These are phyloP conservation scores for Talaromyces sp. DNA, from an alignment of 2,329 filamentous ascomycete genomes.

Conservation along the genomic window DNA sequence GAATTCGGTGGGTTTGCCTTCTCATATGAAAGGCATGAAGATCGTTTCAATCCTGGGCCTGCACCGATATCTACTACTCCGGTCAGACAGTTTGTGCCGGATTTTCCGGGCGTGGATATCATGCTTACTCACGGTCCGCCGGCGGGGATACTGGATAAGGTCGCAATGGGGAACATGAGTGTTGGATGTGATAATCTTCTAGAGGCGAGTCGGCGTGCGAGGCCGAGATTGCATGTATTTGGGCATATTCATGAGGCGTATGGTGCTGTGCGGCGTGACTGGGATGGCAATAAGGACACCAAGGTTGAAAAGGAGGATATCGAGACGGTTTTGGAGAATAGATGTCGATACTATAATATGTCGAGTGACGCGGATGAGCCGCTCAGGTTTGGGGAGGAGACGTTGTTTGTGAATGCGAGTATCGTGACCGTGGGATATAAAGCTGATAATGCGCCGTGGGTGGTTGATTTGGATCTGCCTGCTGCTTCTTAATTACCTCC, in stretches of 20 bases:
- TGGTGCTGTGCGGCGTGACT: slow-evolving; percentile 39
- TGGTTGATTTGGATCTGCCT: slow-evolving; percentile 52
- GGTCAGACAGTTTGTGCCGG: slow-evolving; percentile 30
- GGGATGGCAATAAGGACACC: slow-evolving; percentile 4
- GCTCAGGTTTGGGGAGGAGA: slow-evolving; percentile 47
- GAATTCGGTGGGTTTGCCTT: slow-evolving; percentile 56
- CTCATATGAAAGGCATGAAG: slow-evolving; percentile 46
- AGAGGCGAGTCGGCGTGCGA: slow-evolving; percentile 46
- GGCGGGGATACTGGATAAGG: slow-evolving; percentile 45
- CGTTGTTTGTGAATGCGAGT: slow-evolving; percentile 55
- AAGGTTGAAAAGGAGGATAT: slow-evolving; percentile 17
- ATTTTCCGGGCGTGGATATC: slow-evolving; percentile 48
- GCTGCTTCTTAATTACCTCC: no score
- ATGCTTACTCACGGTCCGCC: slow-evolving; percentile 60
- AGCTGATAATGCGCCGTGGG: slow-evolving; percentile 50
- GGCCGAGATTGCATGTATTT: slow-evolving; percentile 56
- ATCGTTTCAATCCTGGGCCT: slow-evolving; percentile 48
- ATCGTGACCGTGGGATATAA: slow-evolving; percentile 49
- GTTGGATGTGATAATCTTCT: slow-evolving; percentile 55
- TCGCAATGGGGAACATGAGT: slow-evolving; percentile 21
- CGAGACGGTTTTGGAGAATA: slow-evolving; percentile 28
- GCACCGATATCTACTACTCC: slow-evolving; percentile 14
- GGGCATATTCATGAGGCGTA: slow-evolving; percentile 58
- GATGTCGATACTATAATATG: slow-evolving; percentile 32
- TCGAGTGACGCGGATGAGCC: slow-evolving; percentile 23